phyloP scores from a whole-genome alignment of 2,329 filamentous ascomycete species.

The Microthyrium microscopicum region DNA sequence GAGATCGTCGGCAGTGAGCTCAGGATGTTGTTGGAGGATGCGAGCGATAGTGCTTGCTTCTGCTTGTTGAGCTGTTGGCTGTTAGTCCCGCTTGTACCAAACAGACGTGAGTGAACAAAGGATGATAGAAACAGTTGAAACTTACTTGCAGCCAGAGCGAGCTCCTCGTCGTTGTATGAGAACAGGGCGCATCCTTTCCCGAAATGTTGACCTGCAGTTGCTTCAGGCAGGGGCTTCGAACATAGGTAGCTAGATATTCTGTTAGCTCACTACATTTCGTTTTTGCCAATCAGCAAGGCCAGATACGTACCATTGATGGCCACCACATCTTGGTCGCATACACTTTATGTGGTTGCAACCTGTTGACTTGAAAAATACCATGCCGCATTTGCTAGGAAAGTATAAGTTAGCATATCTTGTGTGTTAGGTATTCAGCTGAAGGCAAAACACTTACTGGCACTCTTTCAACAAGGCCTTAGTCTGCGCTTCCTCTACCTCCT shows the following conservation, averaged over 20 bases:
- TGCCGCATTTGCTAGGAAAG: slow-evolving; percentile 33
- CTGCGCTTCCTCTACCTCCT: slow-evolving; percentile 69
- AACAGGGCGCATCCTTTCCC: slow-evolving; percentile 17
- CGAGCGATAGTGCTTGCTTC: slow-evolving; percentile 40
- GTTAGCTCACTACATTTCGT: too few relatives aligned
- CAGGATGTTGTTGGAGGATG: slow-evolving; percentile 41
- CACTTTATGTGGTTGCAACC: slow-evolving; percentile 82
- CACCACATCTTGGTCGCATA: slow-evolving; percentile 39
- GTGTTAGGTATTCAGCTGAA: neutral
- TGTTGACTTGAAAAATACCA: slow-evolving; percentile 59
- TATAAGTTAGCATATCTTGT: too few relatives aligned
- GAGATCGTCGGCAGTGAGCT: slow-evolving; percentile 40
- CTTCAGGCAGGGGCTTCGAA: slow-evolving; percentile 42
- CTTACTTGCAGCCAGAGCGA: slow-evolving; percentile 19
- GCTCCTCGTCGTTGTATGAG: slow-evolving; percentile 18
- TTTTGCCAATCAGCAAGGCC: slow-evolving; percentile 17
- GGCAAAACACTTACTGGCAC: slow-evolving; percentile 42
- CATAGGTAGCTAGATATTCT: slow-evolving; percentile 47
- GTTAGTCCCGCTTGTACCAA: slow-evolving; percentile 44
- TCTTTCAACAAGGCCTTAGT: slow-evolving; percentile 58
- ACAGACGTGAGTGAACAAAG: too few relatives aligned
- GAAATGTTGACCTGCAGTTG: slow-evolving; percentile 52
- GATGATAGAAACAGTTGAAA: slow-evolving; percentile 32
- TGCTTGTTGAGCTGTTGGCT: slow-evolving; percentile 45
- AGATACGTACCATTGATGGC: slow-evolving; percentile 10